Percentiles rank a stretch among this genome's conserved stretches.
Evolutionary conservation across 768 basidiomycete species (phyloP).

Genomic region (Termitomyces sp.): DNA sequence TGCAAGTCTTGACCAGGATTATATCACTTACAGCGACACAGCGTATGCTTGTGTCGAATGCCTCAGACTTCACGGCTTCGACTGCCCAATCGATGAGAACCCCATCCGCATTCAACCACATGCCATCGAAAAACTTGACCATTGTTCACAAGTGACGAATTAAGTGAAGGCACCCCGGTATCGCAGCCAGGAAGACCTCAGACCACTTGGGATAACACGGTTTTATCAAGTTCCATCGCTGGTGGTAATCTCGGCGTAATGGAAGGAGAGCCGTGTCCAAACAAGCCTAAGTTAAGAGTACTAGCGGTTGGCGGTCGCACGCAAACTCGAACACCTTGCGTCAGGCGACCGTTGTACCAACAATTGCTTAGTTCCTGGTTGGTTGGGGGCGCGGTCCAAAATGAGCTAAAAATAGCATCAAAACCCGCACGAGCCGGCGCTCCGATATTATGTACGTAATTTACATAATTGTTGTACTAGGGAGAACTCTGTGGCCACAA

Average conservation of each 20-base stretch:
- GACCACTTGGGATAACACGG: neutral
- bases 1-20: neutral
- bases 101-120: slow-evolving; percentile 25
- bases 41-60: slow-evolving; percentile 22
- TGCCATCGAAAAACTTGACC: slow-evolving; percentile 33
- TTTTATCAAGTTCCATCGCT: neutral
- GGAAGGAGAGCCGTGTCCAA: neutral
- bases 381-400: too few species aligned
- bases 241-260: neutral
- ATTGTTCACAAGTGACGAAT: slow-evolving; percentile 17
- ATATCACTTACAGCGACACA: slow-evolving; percentile 26
- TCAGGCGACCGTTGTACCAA: too few species aligned
- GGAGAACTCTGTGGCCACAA: too few species aligned
- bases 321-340: too few species aligned
- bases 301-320: too few species aligned
- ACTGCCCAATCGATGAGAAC: slow-evolving; percentile 29
- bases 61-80: slow-evolving; percentile 28
- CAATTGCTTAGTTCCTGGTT: too few species aligned
- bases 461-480: too few species aligned
- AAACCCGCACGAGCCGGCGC: too few species aligned
- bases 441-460: too few species aligned
- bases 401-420: too few species aligned
- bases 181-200: neutral
- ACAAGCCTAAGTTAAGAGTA: neutral
- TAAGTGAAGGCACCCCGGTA: neutral